Evolutionary conservation across 1,284 basidiomycete species (phyloP).

Genomic region (Fomitopsis schrenkii): DNA sequence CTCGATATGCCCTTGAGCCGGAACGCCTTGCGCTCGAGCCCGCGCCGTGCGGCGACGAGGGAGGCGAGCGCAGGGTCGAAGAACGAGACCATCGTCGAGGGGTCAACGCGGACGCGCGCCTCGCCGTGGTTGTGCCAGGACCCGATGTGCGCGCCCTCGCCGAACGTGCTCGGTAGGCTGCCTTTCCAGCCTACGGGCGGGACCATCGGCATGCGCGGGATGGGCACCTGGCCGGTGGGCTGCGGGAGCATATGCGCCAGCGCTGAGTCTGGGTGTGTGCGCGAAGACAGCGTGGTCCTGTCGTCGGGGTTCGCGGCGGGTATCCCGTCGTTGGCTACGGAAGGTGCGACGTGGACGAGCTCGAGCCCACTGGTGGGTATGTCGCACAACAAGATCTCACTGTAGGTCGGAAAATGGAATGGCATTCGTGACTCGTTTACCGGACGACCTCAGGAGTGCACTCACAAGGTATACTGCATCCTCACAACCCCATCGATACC

Average conservation of each 20-base stretch:
- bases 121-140: neutral
- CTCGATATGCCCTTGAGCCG: neutral
- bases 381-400: neutral
- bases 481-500: neutral
- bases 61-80: neutral
- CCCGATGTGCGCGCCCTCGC: neutral
- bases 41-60: neutral
- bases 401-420: neutral
- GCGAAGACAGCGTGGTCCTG: too few relatives aligned
- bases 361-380: neutral
- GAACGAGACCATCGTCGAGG: neutral
- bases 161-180: neutral
- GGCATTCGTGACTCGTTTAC: neutral
- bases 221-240: neutral
- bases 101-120: neutral
- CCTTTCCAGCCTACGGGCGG: neutral
- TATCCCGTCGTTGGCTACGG: neutral
- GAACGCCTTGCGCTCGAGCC: neutral
- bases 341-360: neutral
- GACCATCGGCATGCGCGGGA: neutral
- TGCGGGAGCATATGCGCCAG: neutral
- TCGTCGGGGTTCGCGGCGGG: neutral
- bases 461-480: neutral
- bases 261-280: neutral
- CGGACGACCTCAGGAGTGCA: neutral